Evolutionary conservation across 306 rosid species (phyloP), one percentile per base, ranked within the genome.

Genomic region (Corylus avellana): DNA sequence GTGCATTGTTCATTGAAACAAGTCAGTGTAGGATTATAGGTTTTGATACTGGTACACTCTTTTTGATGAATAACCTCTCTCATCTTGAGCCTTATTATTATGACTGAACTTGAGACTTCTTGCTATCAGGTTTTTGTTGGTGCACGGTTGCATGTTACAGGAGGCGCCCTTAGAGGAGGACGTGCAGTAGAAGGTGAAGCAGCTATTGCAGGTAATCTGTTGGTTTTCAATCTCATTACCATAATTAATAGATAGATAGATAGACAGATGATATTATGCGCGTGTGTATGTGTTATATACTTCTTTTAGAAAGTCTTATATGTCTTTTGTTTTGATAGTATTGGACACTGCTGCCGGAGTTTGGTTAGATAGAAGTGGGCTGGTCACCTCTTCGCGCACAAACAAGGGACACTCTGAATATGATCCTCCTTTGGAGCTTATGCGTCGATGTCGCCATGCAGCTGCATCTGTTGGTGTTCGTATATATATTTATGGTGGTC

Each of bases 331-430:
- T 79, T 86, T 77, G 78, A 76, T 77, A 95, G 99, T 96, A 67
- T 86, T 96, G 94, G 99, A 96, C 88, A 96, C 99, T 80, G 99
- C 99, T 12, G 99, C 99, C 78, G 99, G 99, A 83, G 98, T 90
- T 81, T 96, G 99, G 99, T 85, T 96, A 73, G 99, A 96, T 81
- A 88, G 98, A 85, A 91, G 81, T 74, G 99, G 99, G 69, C 86
- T 96, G 58, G 98, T 96, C 82, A 88, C 99, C 83, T 86, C 98
- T 27, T 88, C 98, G 76, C 96, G 97, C 39, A 39, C 90, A 66
- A 81, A 83, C 85, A 96, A 86, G 89, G 91, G 96, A 79, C 91
- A 89, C 54, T 47, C 75, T 79, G 99, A 91, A 69, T 77, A 81
- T 75, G 99, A 96, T 82, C 86, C 94, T 78, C 73, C 89, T 81